Evolutionary conservation across 768 basidiomycete species (phyloP).

Genomic region (Boletus subparvulus): DNA sequence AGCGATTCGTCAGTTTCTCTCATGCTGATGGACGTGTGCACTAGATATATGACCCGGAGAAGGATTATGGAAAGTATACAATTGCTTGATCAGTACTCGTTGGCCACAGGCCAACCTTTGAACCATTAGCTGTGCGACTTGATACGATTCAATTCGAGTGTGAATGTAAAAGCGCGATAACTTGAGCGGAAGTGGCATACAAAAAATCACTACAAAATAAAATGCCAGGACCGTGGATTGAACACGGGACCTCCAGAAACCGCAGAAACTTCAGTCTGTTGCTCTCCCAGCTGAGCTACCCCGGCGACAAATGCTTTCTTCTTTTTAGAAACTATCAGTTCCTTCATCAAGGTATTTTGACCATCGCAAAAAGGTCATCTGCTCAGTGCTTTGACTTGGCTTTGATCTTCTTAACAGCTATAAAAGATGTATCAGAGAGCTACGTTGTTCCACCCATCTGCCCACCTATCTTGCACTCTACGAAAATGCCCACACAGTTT

Average conservation of each 20-base stretch:
- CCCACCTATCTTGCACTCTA: not conserved
- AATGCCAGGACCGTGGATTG: constrained; percentile 55
- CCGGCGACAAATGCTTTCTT: constrained; percentile 35
- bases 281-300: constrained; percentile 77
- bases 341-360: not conserved
- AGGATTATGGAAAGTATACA: constrained; percentile 90
- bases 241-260: constrained; percentile 48
- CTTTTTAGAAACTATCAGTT: not conserved
- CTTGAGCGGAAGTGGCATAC: not conserved
- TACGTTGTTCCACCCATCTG: not conserved
- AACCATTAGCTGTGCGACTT: not conserved
- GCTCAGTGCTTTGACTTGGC: not conserved
- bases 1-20: not conserved
- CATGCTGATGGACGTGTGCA: not conserved
- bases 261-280: constrained; percentile 55
- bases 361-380: no score
- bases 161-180: not conserved
- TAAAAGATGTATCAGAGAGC: constrained; percentile 1
- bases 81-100: constrained; percentile 44
- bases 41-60: constrained; percentile 91
- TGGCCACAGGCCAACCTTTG: not conserved
- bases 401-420: constrained; percentile 5
- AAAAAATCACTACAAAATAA: not conserved
- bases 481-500: not conserved
- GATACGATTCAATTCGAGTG: not conserved